Conservation (phyloP, 2,329 filamentous ascomycete species). For the Dendryphion nanum region DNA sequence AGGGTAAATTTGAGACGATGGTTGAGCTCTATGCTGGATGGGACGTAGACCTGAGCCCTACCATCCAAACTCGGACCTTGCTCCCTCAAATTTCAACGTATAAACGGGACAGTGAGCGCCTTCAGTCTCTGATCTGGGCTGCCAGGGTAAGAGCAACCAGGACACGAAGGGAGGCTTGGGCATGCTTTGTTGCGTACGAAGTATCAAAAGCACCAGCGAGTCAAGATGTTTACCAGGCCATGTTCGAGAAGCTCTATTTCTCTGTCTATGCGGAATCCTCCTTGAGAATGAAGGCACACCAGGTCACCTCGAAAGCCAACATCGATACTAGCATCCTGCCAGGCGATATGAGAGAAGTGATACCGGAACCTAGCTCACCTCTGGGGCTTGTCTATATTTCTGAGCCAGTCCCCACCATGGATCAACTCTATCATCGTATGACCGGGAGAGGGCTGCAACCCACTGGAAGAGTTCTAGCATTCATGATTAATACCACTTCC, state of each 20-base stretch:
- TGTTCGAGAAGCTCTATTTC: slow-evolving; percentile 56
- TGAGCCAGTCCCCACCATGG: slow-evolving; percentile 59
- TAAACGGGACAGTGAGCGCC: slow-evolving; percentile 1
- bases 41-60: slow-evolving; percentile 63
- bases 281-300: slow-evolving; percentile 17
- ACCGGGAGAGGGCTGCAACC: slow-evolving; percentile 49
- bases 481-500: slow-evolving; percentile 60
- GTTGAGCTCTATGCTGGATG: slow-evolving; percentile 58
- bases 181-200: slow-evolving; percentile 59
- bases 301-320: slow-evolving; percentile 17
- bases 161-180: slow-evolving; percentile 64
- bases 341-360: slow-evolving; percentile 59
- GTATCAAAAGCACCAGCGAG: slow-evolving; percentile 39
- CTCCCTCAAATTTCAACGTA: slow-evolving; percentile 21
- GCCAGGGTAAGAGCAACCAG: slow-evolving; percentile 59
- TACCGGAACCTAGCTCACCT: slow-evolving; percentile 57
- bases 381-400: slow-evolving; percentile 64
- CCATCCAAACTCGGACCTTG: slow-evolving; percentile 58
- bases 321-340: slow-evolving; percentile 52
- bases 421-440: slow-evolving; percentile 62
- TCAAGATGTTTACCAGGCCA: slow-evolving; percentile 52
- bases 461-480: slow-evolving; percentile 50
- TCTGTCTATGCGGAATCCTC: slow-evolving; percentile 14
- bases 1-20: slow-evolving; percentile 52
- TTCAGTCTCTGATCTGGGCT: slow-evolving; percentile 49